phyloP scores from a whole-genome alignment of 495 filamentous ascomycete species.

The Penicillium turbatum region DNA sequence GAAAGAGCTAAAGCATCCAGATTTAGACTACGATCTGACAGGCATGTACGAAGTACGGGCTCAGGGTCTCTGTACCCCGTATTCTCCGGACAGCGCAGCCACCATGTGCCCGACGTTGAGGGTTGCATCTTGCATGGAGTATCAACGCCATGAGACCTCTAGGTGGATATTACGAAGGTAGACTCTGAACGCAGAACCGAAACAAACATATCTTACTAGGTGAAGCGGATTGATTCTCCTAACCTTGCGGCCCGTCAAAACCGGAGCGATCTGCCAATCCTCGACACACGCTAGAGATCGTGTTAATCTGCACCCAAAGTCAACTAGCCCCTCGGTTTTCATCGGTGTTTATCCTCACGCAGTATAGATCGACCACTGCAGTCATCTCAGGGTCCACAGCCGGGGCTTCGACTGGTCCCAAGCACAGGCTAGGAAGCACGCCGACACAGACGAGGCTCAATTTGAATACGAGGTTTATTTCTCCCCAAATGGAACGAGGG shows the following conservation, averaged over 20 bases:
- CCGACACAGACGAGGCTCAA: conserved; percentile 3
- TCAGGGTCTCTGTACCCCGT: not conserved
- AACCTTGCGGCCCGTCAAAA: not conserved
- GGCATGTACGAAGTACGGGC: not conserved
- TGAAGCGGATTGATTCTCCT: not conserved
- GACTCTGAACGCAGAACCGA: not conserved
- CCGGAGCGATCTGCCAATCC: not conserved
- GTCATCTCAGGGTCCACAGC: not conserved
- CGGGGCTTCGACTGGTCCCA: conserved; percentile 1
- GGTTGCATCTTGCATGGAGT: not conserved
- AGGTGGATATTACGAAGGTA: not conserved
- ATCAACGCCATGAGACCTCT: not conserved
- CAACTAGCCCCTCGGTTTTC: not conserved
- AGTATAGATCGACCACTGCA: conserved; percentile 7
- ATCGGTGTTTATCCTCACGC: not conserved
- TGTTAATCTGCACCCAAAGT: not conserved
- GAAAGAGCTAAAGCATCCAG: not conserved
- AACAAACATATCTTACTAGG: no score
- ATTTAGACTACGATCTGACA: not conserved
- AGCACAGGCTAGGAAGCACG: not conserved
- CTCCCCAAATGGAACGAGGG: not conserved
- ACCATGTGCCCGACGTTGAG: not conserved
- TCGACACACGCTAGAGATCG: not conserved
- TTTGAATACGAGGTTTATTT: conserved; percentile 11
- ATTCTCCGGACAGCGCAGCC: not conserved